These are phyloP conservation scores for Aspergillus hancockii DNA, from an alignment of 495 filamentous ascomycete genomes.

Conservation along the genomic window DNA sequence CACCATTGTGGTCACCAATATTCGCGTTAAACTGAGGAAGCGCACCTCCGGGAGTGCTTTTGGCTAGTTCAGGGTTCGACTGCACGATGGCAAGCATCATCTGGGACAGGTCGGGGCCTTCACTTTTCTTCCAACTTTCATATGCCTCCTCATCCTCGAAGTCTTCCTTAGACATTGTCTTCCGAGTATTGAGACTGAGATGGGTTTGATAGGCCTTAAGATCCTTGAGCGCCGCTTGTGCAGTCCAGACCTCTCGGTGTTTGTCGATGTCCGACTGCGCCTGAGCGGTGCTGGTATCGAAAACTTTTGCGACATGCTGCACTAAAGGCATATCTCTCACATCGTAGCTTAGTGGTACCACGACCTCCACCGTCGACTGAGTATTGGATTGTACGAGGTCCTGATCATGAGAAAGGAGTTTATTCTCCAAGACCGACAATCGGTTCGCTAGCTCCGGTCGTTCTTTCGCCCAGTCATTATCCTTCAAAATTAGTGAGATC, in stretches of 20 bases:
- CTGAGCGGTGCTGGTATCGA: constrained; percentile 71
- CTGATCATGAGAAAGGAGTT: constrained; percentile 93
- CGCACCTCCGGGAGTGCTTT: constrained; percentile 53
- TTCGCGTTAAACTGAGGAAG: constrained; percentile 54
- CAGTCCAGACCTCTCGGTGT: constrained; percentile 80
- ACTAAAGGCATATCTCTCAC: constrained; percentile 97
- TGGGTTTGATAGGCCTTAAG: constrained; percentile 90
- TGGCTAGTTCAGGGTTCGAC: constrained; percentile 82
- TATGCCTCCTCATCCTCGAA: constrained; percentile 92
- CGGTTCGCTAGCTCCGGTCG: constrained; percentile 78
- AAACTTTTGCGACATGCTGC: constrained; percentile 79
- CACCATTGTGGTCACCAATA: constrained; percentile 42
- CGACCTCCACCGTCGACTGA: constrained; percentile 67
- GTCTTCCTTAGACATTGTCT: constrained; percentile 77
- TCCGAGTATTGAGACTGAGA: constrained; percentile 74
- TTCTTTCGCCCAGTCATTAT: constrained; percentile 77
- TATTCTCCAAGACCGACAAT: constrained; percentile 82
- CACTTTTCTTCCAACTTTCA: constrained; percentile 84
- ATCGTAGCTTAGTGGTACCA: constrained; percentile 81
- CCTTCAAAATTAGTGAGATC: constrained; percentile 74
- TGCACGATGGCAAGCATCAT: constrained; percentile 91
- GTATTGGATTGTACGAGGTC: constrained; percentile 66
- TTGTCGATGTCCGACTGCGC: constrained; percentile 85
- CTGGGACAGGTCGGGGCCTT: constrained; percentile 79
- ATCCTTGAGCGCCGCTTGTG: constrained; percentile 85